phyloP scores from a whole-genome alignment of 345 rosid genomes.

The Citrus inodora region DNA sequence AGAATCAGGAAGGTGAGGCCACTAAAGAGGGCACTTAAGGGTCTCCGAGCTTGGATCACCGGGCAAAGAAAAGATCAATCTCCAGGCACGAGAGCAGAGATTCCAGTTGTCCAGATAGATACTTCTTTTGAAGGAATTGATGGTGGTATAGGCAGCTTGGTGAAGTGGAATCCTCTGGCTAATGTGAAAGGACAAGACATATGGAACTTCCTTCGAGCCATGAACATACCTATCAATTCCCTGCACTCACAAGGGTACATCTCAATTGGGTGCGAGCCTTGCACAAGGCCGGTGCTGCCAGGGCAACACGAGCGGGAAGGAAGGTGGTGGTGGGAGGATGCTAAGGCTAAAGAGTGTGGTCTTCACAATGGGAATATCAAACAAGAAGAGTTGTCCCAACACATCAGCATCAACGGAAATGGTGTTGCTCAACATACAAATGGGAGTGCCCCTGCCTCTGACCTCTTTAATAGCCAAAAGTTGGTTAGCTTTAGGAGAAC shows the following conservation, averaged over 20 bases:
- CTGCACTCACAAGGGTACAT: conserved; percentile 11
- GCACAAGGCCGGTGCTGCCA: conserved; percentile 9
- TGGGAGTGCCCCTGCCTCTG: neutral
- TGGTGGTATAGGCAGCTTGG: conserved; percentile 16
- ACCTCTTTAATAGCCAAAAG: neutral
- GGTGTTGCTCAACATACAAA: neutral
- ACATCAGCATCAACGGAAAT: neutral
- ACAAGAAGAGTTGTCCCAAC: neutral
- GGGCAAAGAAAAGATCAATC: conserved; percentile 19
- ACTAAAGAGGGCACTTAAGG: neutral
- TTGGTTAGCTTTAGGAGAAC: conserved; percentile 1
- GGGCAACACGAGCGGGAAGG: conserved; percentile 13
- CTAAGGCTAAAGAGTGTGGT: conserved; percentile 15
- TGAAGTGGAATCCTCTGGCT: conserved; percentile 18
- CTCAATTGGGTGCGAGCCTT: conserved; percentile 11
- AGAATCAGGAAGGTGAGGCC: conserved; percentile 19
- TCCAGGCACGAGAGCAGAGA: conserved; percentile 14
- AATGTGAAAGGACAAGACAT: neutral
- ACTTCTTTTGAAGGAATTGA: conserved; percentile 4
- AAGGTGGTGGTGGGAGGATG: conserved; percentile 21
- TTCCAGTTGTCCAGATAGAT: conserved; percentile 10
- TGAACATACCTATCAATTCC: conserved; percentile 13
- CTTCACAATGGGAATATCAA: conserved; percentile 11
- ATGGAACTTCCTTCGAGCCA: conserved; percentile 13
- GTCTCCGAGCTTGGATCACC: conserved; percentile 11